Base-by-base conservation (phyloP, 148 eudicot genomes). In the Rhododendron griersonianum region DNA sequence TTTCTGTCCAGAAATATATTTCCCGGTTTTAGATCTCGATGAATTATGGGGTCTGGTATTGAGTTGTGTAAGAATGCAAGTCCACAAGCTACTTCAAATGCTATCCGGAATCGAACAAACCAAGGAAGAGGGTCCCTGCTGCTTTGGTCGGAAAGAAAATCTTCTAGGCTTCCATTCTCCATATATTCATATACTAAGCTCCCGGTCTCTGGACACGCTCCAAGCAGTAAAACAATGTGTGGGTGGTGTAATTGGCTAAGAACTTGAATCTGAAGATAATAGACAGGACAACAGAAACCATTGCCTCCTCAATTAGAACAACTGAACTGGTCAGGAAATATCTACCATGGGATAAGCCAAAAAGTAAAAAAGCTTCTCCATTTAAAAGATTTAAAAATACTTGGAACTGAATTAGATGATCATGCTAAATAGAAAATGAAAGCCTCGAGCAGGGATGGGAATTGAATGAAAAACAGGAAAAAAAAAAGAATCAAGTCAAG, bases 171-270 rank as follows among this genome's bases (percentile, higher is more conserved):
- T 30, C 98, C 98, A 2, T 93, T 94, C 71, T 94, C 96, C 96
- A 94, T 89, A 85, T 90, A 93, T 87, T 95, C 98, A 14, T 94
- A 95, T 6, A 93, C 95, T 51, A 95, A 90, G 90, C 94, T 91
- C 63, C 98, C 93, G 11, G 18, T 87, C 63, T 95, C 98, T 11
- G 98, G 92, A 87, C 98, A 95, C 45, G 94, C 96, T n/a, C 98
- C 98, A 30, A 94, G 91, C n/a, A 95, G 89, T 82, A 94, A 86
- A 69, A 95, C 94, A 16, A 95, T 88, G 63, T 94, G 89, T 67
- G 96, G 98, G 83, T 95, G 98, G 83, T 89, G 95, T 82, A 95
- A 78, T 65, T 92, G 92, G 91, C 96, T 89, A 61, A 95, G 93
- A 85, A 95, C 93, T 78, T 91, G 93, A 69, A 94, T 87, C 96